Evolutionary conservation across 2,329 filamentous ascomycete species (phyloP), one percentile per base, ranked within the genome.

Genomic region (Colletotrichum aenigma): DNA sequence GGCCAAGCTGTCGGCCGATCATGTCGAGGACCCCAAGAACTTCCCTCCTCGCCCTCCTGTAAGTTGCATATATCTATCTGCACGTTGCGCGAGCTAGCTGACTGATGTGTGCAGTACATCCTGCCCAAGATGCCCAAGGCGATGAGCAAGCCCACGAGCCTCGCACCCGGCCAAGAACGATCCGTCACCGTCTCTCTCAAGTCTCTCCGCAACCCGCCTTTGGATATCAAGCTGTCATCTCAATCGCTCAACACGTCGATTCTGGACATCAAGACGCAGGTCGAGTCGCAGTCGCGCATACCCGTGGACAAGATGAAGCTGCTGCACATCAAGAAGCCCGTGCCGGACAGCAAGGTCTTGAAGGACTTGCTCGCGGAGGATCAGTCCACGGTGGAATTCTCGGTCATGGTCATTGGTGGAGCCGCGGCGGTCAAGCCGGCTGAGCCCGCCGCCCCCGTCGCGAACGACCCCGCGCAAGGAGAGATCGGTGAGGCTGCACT

Each of bases 321-420:
- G 12, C 86, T 99, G 77, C 91, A 94, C 82, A 94, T 94, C 84
- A 97, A 97, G 88, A 98, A 98, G 85, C 96, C 96, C 0, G 91
- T 95, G 0, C 83, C 90, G 0, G 95, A 98, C 81, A 91, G 89
- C 78, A 97, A 96, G 86, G 92, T 94, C 1, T 85, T 98, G 7
- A 91, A 91, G 72, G 96, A 98, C 74, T 82, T 97, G 1, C 79
- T 96, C 2, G 88, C 88, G 0, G 88, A 90, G 5, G 91, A 91
- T 60, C 88, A 86, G 32, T 88, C 79, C 79, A 84, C 79, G 2
- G 88, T 96, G 0, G 96, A 98, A 83, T 93, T 98, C 77, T 92
- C 92, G 2, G 90, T 98, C 71, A 98, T 98, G 96, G 89, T 98
- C 24, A 92, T 98, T 82, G 94, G 94, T 4, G 96, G 95, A 26